Base-by-base conservation (phyloP, 1,284 basidiomycete genomes). In the Taiwanofungus camphoratus region DNA sequence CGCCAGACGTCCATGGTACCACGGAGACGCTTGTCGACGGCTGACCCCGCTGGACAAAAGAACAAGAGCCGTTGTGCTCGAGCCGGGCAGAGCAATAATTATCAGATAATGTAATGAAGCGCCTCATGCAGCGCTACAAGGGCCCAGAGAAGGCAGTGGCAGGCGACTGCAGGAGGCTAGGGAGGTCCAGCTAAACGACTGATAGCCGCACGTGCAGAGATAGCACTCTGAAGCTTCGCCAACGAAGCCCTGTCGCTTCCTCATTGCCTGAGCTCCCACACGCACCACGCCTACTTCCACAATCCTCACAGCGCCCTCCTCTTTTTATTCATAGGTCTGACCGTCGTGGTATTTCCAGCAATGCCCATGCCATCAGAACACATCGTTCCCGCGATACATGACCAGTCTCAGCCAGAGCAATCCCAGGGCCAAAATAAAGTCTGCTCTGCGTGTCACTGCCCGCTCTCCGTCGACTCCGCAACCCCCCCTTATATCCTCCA, bases 321-420 rank as follows among this genome's bases (percentile, higher is more conserved):
- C 45, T 51, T 35, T 46, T 41, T 36, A 51, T n/a, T n/a, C n/a
- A n/a, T n/a, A n/a, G n/a, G n/a, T 49, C 46, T 44, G 41, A 39
- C 41, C 44, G 32, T 35, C 49, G 34, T 36, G 38, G 32, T 33
- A 42, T 30, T 30, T 23, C 44, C 40, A 34, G 46, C 36, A 36
- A 41, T 40, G 44, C 46, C 52, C 45, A 68, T 67, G 65, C 65
- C 65, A 49, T 60, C 62, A 47, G 63, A 61, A 51, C 61, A 61
- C 42, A 50, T 56, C 35, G 49, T 55, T 19, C 45, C 53, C 40
- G 39, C 49, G 20, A 31, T 42, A 37, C 52, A 57, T 39, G 48
- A 58, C 47, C 50, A 50, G 38, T 50, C 52, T 32, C 58, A 56
- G 18, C 53, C 48, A 24, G 63, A 64, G 15, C 51, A 47, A 19